These are phyloP conservation scores for Aspergillus sp. DNA, from an alignment of 2,329 filamentous ascomycete genomes.

Conservation along the genomic window DNA sequence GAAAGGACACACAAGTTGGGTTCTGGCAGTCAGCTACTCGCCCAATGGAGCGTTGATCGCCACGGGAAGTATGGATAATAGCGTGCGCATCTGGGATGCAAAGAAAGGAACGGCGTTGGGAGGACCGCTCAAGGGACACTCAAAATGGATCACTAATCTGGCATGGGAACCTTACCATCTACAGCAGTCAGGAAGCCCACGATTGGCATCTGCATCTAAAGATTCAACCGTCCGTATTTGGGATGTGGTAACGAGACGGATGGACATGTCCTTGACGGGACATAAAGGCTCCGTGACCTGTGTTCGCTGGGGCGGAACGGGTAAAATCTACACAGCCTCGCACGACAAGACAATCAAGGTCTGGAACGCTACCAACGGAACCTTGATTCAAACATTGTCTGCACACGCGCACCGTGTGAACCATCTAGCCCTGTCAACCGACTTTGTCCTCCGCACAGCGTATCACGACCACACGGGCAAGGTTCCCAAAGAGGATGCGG, in stretches of 20 bases:
- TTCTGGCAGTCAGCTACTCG: conserved; percentile 80
- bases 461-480: conserved; percentile 79
- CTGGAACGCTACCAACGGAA: conserved; percentile 78
- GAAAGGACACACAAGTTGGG: conserved; percentile 85
- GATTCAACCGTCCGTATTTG: conserved; percentile 85
- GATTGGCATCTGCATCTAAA: conserved; percentile 82
- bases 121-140: conserved; percentile 73
- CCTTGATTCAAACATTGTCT: conserved; percentile 70
- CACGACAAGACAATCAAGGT: conserved; percentile 91
- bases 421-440: conserved; percentile 86
- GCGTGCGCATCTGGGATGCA: conserved; percentile 84
- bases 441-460: conserved; percentile 79
- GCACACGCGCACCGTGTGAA: conserved; percentile 94
- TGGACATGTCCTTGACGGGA: conserved; percentile 77
- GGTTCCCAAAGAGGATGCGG: conserved; percentile 64
- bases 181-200: conserved; percentile 66
- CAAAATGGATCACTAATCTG: conserved; percentile 81
- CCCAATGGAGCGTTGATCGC: conserved; percentile 77
- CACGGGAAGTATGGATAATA: conserved; percentile 90
- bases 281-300: conserved; percentile 88
- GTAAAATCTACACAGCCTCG: conserved; percentile 75
- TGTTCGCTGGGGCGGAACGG: conserved; percentile 90
- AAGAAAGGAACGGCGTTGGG: conserved; percentile 71
- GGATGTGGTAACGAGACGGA: conserved; percentile 71
- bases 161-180: conserved; percentile 93